Percentiles rank a stretch among this genome's conserved stretches.
These are phyloP conservation scores for Sequoia sempervirens DNA, from an alignment of 75 land plant species.

Conservation along the genomic window DNA sequence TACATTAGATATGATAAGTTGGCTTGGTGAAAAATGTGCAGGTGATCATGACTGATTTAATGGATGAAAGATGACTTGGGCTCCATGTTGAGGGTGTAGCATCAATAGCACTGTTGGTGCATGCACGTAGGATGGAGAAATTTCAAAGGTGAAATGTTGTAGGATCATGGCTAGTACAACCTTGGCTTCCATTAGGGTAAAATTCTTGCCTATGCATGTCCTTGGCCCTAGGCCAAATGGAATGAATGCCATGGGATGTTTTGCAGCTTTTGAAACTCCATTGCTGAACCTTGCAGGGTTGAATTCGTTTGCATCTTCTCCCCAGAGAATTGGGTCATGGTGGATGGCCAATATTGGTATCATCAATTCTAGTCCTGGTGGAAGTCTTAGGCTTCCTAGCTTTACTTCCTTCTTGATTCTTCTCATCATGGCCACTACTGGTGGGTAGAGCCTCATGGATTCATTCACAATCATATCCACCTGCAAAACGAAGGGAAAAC, in stretches of 20 bases:
- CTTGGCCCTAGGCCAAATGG: constrained; percentile 58
- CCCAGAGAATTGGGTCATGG: constrained; percentile 26
- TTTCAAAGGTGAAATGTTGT: constrained; percentile 37
- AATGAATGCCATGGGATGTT: constrained; percentile 31
- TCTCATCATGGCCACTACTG: constrained; percentile 16
- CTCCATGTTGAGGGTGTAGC: constrained; percentile 18
- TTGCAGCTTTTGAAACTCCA: constrained; percentile 13
- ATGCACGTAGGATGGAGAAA: constrained; percentile 41
- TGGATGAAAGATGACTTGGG: constrained; percentile 8
- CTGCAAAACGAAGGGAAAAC: constrained; percentile 5
- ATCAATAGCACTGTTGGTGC: constrained; percentile 21
- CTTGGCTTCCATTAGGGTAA: constrained; percentile 47
- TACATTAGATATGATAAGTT: neutral
- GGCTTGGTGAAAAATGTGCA: neutral
- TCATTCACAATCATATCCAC: constrained; percentile 31
- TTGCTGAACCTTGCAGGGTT: constrained; percentile 24
- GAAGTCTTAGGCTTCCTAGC: constrained; percentile 16
- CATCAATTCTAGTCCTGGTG: constrained; percentile 10
- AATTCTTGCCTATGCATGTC: constrained; percentile 52
- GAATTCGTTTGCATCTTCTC: constrained; percentile 31
- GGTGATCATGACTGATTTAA: neutral
- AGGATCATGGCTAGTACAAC: constrained; percentile 34
- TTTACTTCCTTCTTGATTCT: constrained; percentile 1
- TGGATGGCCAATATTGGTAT: constrained; percentile 24
- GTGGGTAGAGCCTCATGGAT: constrained; percentile 30